These are phyloP conservation scores for Ammopiptanthus mongolicus DNA, from an alignment of 306 rosid species.

Conservation along the genomic window DNA sequence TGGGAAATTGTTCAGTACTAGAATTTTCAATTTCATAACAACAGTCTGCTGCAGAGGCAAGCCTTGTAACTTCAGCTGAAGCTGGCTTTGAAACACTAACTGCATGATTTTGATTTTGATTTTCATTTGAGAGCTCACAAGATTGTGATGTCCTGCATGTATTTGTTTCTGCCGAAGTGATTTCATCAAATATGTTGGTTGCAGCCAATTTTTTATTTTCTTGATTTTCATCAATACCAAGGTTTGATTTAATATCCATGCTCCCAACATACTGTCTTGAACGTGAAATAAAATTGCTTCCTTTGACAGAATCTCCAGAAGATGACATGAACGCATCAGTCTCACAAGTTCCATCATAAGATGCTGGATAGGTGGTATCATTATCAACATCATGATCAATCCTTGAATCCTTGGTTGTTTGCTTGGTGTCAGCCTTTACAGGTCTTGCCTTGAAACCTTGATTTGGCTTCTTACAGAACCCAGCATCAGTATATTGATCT, in stretches of 20 bases:
- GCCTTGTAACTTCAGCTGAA: constrained; percentile 24
- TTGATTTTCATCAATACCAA: constrained; percentile 9
- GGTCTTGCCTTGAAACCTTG: constrained; percentile 29
- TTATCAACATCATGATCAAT: constrained; percentile 19
- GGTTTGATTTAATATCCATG: constrained; percentile 13
- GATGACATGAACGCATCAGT: constrained; percentile 23
- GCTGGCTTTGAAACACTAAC: constrained; percentile 18
- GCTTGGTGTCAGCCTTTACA: constrained; percentile 19
- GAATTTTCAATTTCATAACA: constrained; percentile 35
- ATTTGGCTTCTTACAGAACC: constrained; percentile 31
- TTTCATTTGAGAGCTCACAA: constrained; percentile 29
- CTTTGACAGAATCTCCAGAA: constrained; percentile 31
- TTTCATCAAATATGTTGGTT: constrained; percentile 13
- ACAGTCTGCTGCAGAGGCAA: constrained; percentile 20
- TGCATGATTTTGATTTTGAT: constrained; percentile 19
- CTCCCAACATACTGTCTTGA: constrained; percentile 28
- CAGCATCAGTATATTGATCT: constrained; percentile 34
- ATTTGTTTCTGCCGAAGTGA: constrained; percentile 15
- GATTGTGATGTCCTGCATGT: constrained; percentile 22
- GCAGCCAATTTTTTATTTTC: constrained; percentile 14
- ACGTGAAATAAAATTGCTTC: constrained; percentile 19
- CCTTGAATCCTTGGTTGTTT: constrained; percentile 23
- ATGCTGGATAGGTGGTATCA: constrained; percentile 8
- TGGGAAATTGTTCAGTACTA: constrained; percentile 20
- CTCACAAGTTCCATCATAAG: constrained; percentile 12